A percentile compares a stretch with the other conserved stretches of the same genome.
Evolutionary conservation across 1,139 yeast species (phyloP).

Genomic region (Yamadazyma buinensis): DNA sequence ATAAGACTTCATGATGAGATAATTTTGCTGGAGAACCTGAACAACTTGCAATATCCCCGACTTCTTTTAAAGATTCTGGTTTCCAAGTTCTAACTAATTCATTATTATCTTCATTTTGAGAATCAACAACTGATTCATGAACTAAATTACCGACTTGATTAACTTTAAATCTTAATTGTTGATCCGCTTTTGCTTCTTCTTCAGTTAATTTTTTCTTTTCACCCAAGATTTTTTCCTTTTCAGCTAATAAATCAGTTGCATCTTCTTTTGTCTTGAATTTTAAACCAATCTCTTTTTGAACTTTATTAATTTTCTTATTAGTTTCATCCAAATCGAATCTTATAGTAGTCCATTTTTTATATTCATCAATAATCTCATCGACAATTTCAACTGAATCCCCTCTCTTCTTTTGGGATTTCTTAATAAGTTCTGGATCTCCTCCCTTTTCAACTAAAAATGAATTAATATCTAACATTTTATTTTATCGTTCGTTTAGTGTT

Average conservation of each 20-base stretch:
- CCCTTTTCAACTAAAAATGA: constrained; percentile 94
- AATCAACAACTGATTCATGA: constrained; percentile 84
- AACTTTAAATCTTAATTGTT: constrained; percentile 70
- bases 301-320: constrained; percentile 80
- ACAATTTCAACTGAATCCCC: constrained; percentile 93
- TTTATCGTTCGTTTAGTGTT: not conserved
- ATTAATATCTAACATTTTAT: constrained; percentile 87
- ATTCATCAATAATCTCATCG: constrained; percentile 88
- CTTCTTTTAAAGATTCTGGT: constrained; percentile 56
- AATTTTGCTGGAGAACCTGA: constrained; percentile 74
- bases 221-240: constrained; percentile 70
- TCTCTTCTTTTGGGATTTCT: constrained; percentile 88
- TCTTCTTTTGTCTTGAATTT: constrained; percentile 95
- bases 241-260: constrained; percentile 73
- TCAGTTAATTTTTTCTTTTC: constrained; percentile 66
- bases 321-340: constrained; percentile 89
- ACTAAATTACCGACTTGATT: constrained; percentile 91
- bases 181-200: constrained; percentile 77
- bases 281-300: constrained; percentile 89
- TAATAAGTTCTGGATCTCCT: constrained; percentile 87
- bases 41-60: constrained; percentile 63
- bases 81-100: constrained; percentile 85
- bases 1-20: constrained; percentile 92
- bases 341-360: constrained; percentile 88
- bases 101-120: constrained; percentile 87